These are phyloP conservation scores for Lunularia cruciata DNA, from an alignment of 225 moss, liverwort and hornwort species.

Conservation along the genomic window DNA sequence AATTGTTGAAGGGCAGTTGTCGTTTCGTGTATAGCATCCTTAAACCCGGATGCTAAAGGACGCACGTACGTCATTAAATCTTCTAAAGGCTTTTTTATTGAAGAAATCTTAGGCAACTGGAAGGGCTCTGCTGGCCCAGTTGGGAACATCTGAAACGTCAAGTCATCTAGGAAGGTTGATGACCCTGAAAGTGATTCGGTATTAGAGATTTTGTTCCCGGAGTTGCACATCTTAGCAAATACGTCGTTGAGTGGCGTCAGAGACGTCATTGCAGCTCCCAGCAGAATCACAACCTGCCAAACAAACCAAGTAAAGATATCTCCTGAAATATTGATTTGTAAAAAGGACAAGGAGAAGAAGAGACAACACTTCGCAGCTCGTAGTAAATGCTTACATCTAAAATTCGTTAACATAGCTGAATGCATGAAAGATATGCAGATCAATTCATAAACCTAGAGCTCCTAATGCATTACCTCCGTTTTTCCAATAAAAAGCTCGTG, in stretches of 20 bases:
- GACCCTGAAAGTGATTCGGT: background rate
- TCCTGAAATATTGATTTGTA: background rate
- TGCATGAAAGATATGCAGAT: too few species aligned
- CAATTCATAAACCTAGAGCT: too few species aligned
- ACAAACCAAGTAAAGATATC: background rate
- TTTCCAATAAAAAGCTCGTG: slow-evolving; percentile 33
- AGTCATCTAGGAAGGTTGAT: background rate
- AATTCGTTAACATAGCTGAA: background rate
- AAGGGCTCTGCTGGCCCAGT: background rate
- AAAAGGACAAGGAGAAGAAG: background rate
- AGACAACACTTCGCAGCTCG: background rate
- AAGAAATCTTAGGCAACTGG: background rate
- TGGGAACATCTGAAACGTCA: too few species aligned
- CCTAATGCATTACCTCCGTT: slow-evolving; percentile 34
- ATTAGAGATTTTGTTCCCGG: slow-evolving; percentile 6
- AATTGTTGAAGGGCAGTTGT: background rate
- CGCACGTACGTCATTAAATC: slow-evolving; percentile 8
- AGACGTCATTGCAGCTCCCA: slow-evolving; percentile 43
- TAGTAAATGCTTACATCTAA: background rate
- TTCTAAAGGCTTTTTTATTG: background rate
- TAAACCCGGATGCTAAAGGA: slow-evolving; percentile 14
- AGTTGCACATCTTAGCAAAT: slow-evolving; percentile 35
- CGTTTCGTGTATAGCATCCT: background rate
- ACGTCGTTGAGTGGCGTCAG: slow-evolving; percentile 40
- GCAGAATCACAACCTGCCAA: slow-evolving; percentile 36